Evolutionary conservation across 768 basidiomycete species (phyloP).

Genomic region (Butyriboletus loyo): DNA sequence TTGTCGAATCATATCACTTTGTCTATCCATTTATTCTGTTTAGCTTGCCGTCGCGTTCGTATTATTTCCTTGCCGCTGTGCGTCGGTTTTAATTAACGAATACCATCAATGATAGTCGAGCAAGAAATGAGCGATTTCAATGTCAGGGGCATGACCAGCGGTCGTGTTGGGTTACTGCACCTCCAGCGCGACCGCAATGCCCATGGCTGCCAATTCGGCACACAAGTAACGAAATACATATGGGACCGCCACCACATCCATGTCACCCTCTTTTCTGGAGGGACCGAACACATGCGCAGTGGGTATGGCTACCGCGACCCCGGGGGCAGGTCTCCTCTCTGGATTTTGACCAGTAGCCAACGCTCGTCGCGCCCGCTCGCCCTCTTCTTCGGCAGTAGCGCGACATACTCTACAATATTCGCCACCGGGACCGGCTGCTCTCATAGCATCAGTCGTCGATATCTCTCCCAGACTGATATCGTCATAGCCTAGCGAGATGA

Average conservation of each 20-base stretch:
- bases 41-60: constrained; percentile 9
- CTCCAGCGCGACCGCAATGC: constrained; percentile 85
- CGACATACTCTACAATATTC: constrained; percentile 97
- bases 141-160: background rate
- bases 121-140: background rate
- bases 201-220: constrained; percentile 98
- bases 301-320: constrained; percentile 64
- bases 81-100: constrained; percentile 13
- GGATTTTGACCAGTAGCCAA: constrained; percentile 54
- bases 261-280: constrained; percentile 66
- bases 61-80: constrained; percentile 12
- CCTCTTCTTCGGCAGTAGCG: constrained; percentile 60
- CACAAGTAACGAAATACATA: constrained; percentile 94
- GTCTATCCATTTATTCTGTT: constrained; percentile 13
- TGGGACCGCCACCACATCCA: constrained; percentile 94
- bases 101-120: background rate
- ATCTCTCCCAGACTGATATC: constrained; percentile 73
- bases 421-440: constrained; percentile 70
- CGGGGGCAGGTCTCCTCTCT: constrained; percentile 40
- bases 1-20: constrained; percentile 11
- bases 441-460: constrained; percentile 47
- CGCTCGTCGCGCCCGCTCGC: constrained; percentile 56
- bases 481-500: constrained; percentile 95
- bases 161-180: constrained; percentile 42
- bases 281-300: constrained; percentile 62